Percentiles rank a stretch among this genome's conserved stretches.
Evolutionary conservation across 2,329 filamentous ascomycete genomes (phyloP).

Genomic region (Niveomyces coronatus): DNA sequence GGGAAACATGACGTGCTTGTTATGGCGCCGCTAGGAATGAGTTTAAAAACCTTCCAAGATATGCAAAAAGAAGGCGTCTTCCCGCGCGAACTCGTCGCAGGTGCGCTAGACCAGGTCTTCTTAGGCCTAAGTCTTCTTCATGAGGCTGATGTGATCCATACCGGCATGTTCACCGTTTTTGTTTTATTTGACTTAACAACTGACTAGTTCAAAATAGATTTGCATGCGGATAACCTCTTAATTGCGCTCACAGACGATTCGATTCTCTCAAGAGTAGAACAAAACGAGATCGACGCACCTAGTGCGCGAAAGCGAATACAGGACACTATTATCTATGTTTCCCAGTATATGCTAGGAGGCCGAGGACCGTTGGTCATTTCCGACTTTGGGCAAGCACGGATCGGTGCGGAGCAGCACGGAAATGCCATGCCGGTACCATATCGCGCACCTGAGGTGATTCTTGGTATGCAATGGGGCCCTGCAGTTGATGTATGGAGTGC

Average conservation of each 20-base stretch:
- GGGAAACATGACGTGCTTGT: constrained; percentile 25
- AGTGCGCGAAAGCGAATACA: constrained; percentile 19
- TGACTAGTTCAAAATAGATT: constrained; percentile 16
- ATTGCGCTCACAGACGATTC: constrained; percentile 22
- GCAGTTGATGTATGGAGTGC: constrained; percentile 26
- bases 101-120: constrained; percentile 16
- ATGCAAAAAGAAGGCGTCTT: constrained; percentile 18
- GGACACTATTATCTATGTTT: constrained; percentile 21
- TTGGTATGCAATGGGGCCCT: constrained; percentile 24
- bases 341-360: constrained; percentile 22
- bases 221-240: constrained; percentile 27
- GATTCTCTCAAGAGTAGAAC: constrained; percentile 20
- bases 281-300: constrained; percentile 20
- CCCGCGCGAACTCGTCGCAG: constrained; percentile 16
- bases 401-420: constrained; percentile 15
- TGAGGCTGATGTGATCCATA: no score
- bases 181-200: background rate
- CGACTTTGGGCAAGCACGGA: constrained; percentile 28
- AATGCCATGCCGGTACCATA: constrained; percentile 21
- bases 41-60: constrained; percentile 23
- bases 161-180: no score
- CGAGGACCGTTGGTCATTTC: constrained; percentile 21
- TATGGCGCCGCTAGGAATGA: constrained; percentile 28
- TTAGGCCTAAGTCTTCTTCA: no score
- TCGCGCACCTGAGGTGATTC: constrained; percentile 27